phyloP scores from a whole-genome alignment of 768 basidiomycete genomes.

The Myochromella boudieri region DNA sequence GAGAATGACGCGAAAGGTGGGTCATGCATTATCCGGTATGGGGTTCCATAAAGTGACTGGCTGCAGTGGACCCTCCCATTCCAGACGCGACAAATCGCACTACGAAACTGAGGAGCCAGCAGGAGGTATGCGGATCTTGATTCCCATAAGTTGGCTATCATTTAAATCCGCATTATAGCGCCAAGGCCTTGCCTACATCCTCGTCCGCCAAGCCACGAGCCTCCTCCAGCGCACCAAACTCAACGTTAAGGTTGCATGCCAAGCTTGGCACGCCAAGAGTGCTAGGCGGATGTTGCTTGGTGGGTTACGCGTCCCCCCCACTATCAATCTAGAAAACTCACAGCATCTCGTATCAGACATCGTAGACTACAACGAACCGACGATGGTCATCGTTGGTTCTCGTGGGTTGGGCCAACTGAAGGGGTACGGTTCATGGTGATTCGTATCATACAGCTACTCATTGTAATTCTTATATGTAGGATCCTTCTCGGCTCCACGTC shows the following conservation, averaged over 20 bases:
- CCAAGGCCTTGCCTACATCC: slow-evolving; percentile 84
- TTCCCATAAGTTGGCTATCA: too few relatives aligned
- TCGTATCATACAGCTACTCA: too few relatives aligned
- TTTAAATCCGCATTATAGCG: slow-evolving; percentile 48
- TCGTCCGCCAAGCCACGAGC: slow-evolving; percentile 85
- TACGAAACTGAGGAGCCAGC: slow-evolving; percentile 82
- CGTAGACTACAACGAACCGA: slow-evolving; percentile 83
- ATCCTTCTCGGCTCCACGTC: slow-evolving; percentile 94
- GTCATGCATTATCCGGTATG: slow-evolving; percentile 19
- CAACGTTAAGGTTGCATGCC: slow-evolving; percentile 85
- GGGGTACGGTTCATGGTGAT: slow-evolving; percentile 51
- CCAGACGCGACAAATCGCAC: slow-evolving; percentile 75
- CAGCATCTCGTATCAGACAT: slow-evolving; percentile 56
- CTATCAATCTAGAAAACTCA: not conserved
- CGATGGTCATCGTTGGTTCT: slow-evolving; percentile 95
- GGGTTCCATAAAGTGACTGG: slow-evolving; percentile 7
- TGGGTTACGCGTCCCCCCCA: slow-evolving; percentile 23
- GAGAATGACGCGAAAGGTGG: slow-evolving; percentile 90
- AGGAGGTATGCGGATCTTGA: too few relatives aligned
- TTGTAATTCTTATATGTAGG: slow-evolving; percentile 42
- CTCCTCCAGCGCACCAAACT: slow-evolving; percentile 89
- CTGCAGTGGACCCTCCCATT: slow-evolving; percentile 62
- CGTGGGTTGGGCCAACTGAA: slow-evolving; percentile 86
- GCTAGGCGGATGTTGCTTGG: slow-evolving; percentile 85
- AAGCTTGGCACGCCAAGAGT: slow-evolving; percentile 98